Evolutionary conservation across 352 stramenopile species (phyloP), one percentile per base, ranked within the genome.

Genomic region (Phytopythium cucurbitacearum): DNA sequence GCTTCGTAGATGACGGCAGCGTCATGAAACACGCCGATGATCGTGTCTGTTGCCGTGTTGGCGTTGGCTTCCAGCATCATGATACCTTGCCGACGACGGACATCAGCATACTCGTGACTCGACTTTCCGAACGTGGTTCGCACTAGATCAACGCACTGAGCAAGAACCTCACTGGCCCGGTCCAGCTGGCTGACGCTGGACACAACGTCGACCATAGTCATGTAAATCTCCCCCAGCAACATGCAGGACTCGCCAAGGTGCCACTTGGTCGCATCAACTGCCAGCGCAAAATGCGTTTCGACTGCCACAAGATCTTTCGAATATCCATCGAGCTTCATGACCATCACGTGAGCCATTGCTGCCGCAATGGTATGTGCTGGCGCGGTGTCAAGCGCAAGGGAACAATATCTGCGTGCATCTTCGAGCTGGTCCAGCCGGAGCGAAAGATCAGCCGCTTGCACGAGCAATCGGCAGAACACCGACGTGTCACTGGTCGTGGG

Each of bases 1-100:
- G 55, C 64, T 37, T 87, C 76, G 51, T 89, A 89, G 2, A 87
- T 57, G 10, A 55, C 57, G 15, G 84, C 58, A 0, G 73, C 67
- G 12, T 91, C 80, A 57, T 89, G 73, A 10, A 87, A 48, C 0
- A 91, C 54, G 1, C 65, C 67, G 7, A 71, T 56, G 7, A 71
- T 66, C 40, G 80, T 63, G 8, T 82, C 69, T 11, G n/a, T 40
- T 7, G 37, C 12, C 7, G 21, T 28, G 21, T 7, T 49, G 11
- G 43, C 47, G 43, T 62, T 57, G 33, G 48, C 43, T 38, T 57
- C 33, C 5, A 62, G 41, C 16, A 89, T 65, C 1, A 82, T 8
- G 13, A 58, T 42, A 0, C 69, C 80, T 59, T 89, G 75, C 32
- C 69, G 48, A 9, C 62, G 65, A 16, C 71, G 65, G 1, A 81